Base-by-base conservation (phyloP, 2,329 filamentous ascomycete genomes). In the Aspergillus persii region DNA sequence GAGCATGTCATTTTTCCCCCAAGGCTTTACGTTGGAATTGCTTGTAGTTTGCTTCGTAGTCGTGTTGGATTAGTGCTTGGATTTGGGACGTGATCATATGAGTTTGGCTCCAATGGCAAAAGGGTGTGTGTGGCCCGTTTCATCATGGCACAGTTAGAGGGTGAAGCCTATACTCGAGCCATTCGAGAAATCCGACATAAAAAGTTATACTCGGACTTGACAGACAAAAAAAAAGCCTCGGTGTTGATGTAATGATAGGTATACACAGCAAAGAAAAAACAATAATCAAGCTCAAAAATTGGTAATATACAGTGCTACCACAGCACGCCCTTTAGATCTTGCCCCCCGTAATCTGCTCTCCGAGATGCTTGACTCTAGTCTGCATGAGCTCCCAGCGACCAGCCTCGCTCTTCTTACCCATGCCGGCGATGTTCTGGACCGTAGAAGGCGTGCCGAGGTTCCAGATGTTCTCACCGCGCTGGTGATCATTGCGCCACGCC, bases 291-390 rank as follows among this genome's bases (percentile, higher is more conserved):
- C 23, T 53, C 36, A 44, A 54, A 23, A 47, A 23, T 23, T 57
- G 33, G 50, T 68, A 69, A 65, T 68, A 56, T 67, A 70, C 67
- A 69, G 50, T 48, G 36, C 36, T 58, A 53, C 48, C 63, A 56
- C 60, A 44, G 46, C 50, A 39, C 31, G 12, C 31, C 51, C 53
- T 58, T 72, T 66, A 78, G 73, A 86, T 79, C 78, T 87, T 89
- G 54, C 87, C 87, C 57, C 88, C 88, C 23, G 87, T 90, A 67
- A 90, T 79, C 67, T 84, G 81, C 74, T 89, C 87, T 8, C 84
- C 86, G 69, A 90, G 83, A 73, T 80, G 84, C 77, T 81, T 84
- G 69, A 89, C 80, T 66, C 88, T 81, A 62, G 84, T 78, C 69
- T 83, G 81, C 36, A 81, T 82, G 49, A 84, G 53, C 62, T 66